Base-by-base conservation (phyloP, 129 eudicot species). In the Chrysanthemum makinoi region DNA sequence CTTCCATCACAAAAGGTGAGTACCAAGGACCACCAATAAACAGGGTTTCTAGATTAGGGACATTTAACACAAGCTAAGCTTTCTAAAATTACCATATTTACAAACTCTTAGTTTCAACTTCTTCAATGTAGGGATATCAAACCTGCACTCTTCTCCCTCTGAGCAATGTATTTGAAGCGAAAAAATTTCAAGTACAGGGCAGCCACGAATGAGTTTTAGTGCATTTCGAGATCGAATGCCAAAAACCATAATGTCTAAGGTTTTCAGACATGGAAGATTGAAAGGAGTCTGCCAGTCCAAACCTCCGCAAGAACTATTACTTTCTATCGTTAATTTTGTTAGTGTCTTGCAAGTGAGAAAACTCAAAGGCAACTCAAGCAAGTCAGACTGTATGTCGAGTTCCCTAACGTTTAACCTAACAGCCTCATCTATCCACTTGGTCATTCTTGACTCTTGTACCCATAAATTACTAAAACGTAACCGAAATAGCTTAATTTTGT, bases 381-480 rank as follows among this genome's bases (percentile, higher is more conserved):
- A 15, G 26, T 0, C 2, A 15, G 48, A 56, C 14, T 59, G 1
- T 20, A 28, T 14, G 43, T 61, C 46, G 0, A 61, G 44, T 10
- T 61, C 46, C 2, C 18, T 9, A 61, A 28, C 66, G 3, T 61
- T 61, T 10, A 61, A 61, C 66, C 18, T 49, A 6, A 62, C 1
- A 2, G 78, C 78, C 53, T 63, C 71, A 11, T 52, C 13, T n/a
- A 74, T 64, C 78, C 72, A 74, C 62, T 53, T 74, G 2, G 55
- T 18, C 17, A 64, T 24, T 10, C 53, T 9, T 54, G 62, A 33
- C 56, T 14, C 33, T 50, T 8, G 64, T 19, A 64, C 39, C 39
- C 39, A 55, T 11, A 17, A 16, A 2, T 39, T 3, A 53, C 2
- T 5, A 52, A 19, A 19, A n/a, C 6, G 13, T 6, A 51, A 4